Evolutionary conservation across 192 early-diverging fungal species (phyloP), one percentile per base, ranked within the genome.

Genomic region (Dispira simplex): DNA sequence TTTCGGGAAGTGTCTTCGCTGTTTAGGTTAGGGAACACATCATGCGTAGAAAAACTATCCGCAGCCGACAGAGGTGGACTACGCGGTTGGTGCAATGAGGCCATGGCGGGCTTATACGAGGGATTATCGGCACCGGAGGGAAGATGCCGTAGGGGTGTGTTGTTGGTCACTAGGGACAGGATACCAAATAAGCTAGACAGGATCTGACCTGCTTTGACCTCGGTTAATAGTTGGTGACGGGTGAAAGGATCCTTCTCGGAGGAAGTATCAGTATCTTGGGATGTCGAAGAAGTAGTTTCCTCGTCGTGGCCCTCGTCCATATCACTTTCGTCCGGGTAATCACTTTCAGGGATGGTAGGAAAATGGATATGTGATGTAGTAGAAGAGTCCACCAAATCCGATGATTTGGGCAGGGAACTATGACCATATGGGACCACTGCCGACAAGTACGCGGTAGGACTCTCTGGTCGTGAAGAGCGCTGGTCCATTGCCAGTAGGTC

Each of bases 121-220:
- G 48, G 64, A 49, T 46, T 65, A 53, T 4, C n/a, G 39, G 46
- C 46, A 21, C n/a, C 48, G 45, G n/a, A 63, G 71, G 52, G 18
- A 39, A 18, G 28, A 46, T 77, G 65, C 12, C 75, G 68, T 26
- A 81, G 67, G 60, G 81, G 77, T 46, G 83, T 82, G 54, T 83
- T 83, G 48, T 91, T 88, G 0, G 90, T 88, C 65, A 99, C 91
- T 57, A 97, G 78, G 8, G 84, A 82, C 21, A 99, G 77, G 63
- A 99, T 95, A 0, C 86, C 85, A 73, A 98, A 97, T 53, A 99
- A 68, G 62, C 90, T 93, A 11, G 91, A 92, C 8, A 99, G 86
- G 0, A 92, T 89, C 14, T 89, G 90, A 9, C 95, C 96, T 9
- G 84, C 73, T n/a, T 83, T 81, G 23, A 99, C 93, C 56, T 90